Evolutionary conservation across 495 filamentous ascomycete genomes (phyloP), one percentile per base, ranked within the genome.

Genomic region (Penicillium longicatenatum): DNA sequence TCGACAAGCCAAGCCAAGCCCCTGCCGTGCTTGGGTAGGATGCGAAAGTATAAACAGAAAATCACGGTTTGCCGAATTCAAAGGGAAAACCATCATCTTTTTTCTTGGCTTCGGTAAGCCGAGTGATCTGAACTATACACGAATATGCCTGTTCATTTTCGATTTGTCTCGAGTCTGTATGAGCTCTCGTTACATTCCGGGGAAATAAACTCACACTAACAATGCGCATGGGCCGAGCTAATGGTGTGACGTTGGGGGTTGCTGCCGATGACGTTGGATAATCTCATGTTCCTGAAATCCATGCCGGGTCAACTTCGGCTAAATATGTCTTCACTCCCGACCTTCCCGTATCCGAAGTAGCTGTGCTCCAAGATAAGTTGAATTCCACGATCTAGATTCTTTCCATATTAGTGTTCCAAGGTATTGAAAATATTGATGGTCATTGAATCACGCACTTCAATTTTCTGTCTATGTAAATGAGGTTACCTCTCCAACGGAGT

Each of bases 241-340:
- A 22, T 30, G 24, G 24, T 48, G 45, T 48, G 45, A 48, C 24
- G 45, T 30, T 26, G 45, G 16, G 24, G 45, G 12, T 7, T 48
- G 19, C 12, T 48, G 19, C 12, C 22, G 20, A 29, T 48, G 45
- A 48, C 45, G 45, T 48, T 22, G 24, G 3, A 30, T 5, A 17
- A 48, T 17, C 8, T 19, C 26, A 19, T 17, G 16, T 19, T 24
- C 16, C 10, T 17, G 29, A 14, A 20, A 17, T 19, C 5, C 47
- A 35, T 35, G 10, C 31, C 49, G 49, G 49, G 10, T n/a, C 21
- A 51, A 51, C 49, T 51, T 51, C 49, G 49, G 49, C 30, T 51
- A 51, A 51, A 37, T 22, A 30, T n/a, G n/a, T n/a, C n/a, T n/a
- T n/a, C n/a, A n/a, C n/a, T n/a, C n/a, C n/a, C n/a, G n/a, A n/a